Percentiles rank a stretch among this genome's conserved stretches.
phyloP scores from a whole-genome alignment of 129 eudicot genomes.

The Sambucus nigra region DNA sequence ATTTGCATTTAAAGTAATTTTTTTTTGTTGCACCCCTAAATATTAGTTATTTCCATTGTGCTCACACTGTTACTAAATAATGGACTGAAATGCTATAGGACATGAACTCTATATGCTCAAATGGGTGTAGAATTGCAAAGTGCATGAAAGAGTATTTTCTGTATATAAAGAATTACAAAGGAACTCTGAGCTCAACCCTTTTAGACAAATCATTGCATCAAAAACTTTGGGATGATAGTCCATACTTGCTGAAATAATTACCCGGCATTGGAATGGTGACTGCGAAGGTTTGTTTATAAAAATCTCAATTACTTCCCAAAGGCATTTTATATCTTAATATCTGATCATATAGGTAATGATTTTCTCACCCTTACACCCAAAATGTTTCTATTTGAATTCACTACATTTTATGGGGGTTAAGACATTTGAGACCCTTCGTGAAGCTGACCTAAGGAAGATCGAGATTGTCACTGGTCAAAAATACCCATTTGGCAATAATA shows the following conservation, averaged over 20 bases:
- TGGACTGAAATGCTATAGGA: too few relatives aligned
- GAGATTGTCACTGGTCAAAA: too few relatives aligned
- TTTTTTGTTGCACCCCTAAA: too few relatives aligned
- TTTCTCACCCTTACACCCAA: constrained; percentile 10
- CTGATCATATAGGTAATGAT: background rate
- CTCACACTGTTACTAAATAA: too few relatives aligned
- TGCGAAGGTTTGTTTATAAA: constrained; percentile 58
- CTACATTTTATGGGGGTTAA: constrained; percentile 87
- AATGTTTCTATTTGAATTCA: constrained; percentile 30
- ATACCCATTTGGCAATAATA: constrained; percentile 93
- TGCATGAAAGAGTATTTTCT: constrained; percentile 97
- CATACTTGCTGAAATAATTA: constrained; percentile 89
- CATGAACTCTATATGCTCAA: too few relatives aligned
- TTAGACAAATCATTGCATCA: constrained; percentile 84
- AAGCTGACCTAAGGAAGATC: constrained; percentile 93
- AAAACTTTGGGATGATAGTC: constrained; percentile 95
- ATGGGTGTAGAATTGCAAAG: constrained; percentile 81
- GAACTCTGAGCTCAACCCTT: too few relatives aligned
- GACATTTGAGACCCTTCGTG: constrained; percentile 74
- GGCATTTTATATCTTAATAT: background rate
- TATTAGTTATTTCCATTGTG: too few relatives aligned
- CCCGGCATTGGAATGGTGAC: constrained; percentile 99
- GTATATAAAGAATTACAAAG: constrained; percentile 65
- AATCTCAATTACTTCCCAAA: constrained; percentile 5
- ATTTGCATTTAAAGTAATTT: too few relatives aligned